These are phyloP conservation scores for Nitzschia inconspicua DNA, from an alignment of 108 stramenopile species.

Conservation along the genomic window DNA sequence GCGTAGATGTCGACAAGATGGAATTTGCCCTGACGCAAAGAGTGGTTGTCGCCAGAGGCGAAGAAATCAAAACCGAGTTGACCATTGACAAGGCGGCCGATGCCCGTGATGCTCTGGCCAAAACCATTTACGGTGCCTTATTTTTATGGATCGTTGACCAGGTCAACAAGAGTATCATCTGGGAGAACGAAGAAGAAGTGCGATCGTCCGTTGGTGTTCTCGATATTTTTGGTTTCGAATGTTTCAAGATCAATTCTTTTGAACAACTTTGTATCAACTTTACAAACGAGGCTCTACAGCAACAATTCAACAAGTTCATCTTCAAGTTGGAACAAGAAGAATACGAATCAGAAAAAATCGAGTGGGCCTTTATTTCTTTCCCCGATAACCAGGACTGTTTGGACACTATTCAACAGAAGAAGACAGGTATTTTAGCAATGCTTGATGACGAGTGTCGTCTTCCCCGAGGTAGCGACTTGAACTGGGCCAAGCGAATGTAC, in stretches of 20 bases:
- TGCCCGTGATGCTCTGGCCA: slow-evolving; percentile 93
- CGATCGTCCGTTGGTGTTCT: slow-evolving; percentile 90
- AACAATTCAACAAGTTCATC: slow-evolving; percentile 99
- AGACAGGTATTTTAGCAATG: slow-evolving; percentile 86
- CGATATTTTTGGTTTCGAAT: slow-evolving; percentile 99
- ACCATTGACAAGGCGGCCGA: slow-evolving; percentile 74
- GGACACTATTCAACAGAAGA: slow-evolving; percentile 94
- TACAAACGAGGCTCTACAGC: slow-evolving; percentile 99
- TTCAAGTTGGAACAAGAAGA: slow-evolving; percentile 99
- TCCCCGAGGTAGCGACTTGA: slow-evolving; percentile 79
- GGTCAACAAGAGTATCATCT: slow-evolving; percentile 85
- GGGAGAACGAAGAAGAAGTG: slow-evolving; percentile 77
- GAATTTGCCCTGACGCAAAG: slow-evolving; percentile 75
- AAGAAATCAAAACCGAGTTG: slow-evolving; percentile 76
- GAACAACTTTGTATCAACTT: slow-evolving; percentile 99
- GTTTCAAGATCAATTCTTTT: slow-evolving; percentile 95
- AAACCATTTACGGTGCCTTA: slow-evolving; percentile 90
- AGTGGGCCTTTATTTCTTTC: slow-evolving; percentile 89
- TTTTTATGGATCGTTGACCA: slow-evolving; percentile 88
- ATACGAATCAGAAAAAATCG: slow-evolving; percentile 88
- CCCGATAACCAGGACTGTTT: slow-evolving; percentile 98
- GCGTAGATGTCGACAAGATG: slow-evolving; percentile 75
- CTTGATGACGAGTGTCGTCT: slow-evolving; percentile 92
- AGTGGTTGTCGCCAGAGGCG: slow-evolving; percentile 77
- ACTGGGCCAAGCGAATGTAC: slow-evolving; percentile 81